Conservation (phyloP, 306 rosid species). For the Casuarina glauca region DNA sequence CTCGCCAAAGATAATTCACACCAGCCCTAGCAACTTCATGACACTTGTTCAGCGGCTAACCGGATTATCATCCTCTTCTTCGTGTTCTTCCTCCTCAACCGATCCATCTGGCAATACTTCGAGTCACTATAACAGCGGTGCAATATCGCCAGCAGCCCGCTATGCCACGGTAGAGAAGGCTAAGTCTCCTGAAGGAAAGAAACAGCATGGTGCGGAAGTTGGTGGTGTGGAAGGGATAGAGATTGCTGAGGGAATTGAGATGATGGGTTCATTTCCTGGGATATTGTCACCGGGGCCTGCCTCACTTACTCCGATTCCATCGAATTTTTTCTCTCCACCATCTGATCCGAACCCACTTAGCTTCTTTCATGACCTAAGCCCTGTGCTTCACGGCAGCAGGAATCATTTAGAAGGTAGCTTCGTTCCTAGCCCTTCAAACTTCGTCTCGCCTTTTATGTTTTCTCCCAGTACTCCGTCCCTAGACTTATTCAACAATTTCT, state of each 20-base stretch:
- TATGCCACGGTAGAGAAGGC: slow-evolving; percentile 56
- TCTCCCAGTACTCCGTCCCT: slow-evolving; percentile 47
- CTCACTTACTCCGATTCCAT: slow-evolving; percentile 58
- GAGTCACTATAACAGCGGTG: not conserved
- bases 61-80: slow-evolving; percentile 35
- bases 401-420: slow-evolving; percentile 58
- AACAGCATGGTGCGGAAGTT: slow-evolving; percentile 9
- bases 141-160: slow-evolving; percentile 58
- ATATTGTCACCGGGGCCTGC: slow-evolving; percentile 80
- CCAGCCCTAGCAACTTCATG: slow-evolving; percentile 77
- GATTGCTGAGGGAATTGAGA: slow-evolving; percentile 24
- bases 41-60: slow-evolving; percentile 86
- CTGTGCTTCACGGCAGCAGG: slow-evolving; percentile 46
- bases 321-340: slow-evolving; percentile 54
- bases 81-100: slow-evolving; percentile 21
- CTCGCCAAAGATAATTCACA: slow-evolving; percentile 78
- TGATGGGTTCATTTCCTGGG: slow-evolving; percentile 50
- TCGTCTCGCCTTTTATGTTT: slow-evolving; percentile 46
- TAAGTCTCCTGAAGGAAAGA: slow-evolving; percentile 34
- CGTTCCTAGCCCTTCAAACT: slow-evolving; percentile 68
- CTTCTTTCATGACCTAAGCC: slow-evolving; percentile 74
- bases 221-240: slow-evolving; percentile 32
- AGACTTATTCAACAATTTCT: slow-evolving; percentile 70
- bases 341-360: slow-evolving; percentile 48
- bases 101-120: slow-evolving; percentile 16